Percentiles rank a stretch among this genome's conserved stretches.
Evolutionary conservation across 2,329 filamentous ascomycete genomes (phyloP).

Genomic region (Stemphylium beticola): DNA sequence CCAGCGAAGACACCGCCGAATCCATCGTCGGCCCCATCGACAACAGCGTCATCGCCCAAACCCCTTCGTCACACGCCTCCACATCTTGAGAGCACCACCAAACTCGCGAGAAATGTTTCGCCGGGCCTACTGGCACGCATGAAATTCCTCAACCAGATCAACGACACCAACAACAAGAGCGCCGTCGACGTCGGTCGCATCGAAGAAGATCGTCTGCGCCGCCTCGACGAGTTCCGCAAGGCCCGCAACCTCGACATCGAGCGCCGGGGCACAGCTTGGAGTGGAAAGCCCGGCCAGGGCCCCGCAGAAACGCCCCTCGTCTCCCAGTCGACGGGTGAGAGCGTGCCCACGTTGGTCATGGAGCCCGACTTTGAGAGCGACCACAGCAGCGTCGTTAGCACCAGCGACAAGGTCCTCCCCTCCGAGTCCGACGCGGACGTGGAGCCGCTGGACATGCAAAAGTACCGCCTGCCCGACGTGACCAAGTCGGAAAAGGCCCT

Average conservation of each 20-base stretch:
- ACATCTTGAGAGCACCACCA: slow-evolving; percentile 35
- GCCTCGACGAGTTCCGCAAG: slow-evolving; percentile 70
- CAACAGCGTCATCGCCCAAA: slow-evolving; percentile 19
- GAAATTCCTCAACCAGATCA: slow-evolving; percentile 50
- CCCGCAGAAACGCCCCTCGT: slow-evolving; percentile 28
- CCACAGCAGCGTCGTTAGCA: slow-evolving; percentile 56
- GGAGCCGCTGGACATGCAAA: slow-evolving; percentile 65
- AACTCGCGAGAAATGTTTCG: slow-evolving; percentile 49
- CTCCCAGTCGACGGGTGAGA: slow-evolving; percentile 45
- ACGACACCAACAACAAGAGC: slow-evolving; percentile 38
- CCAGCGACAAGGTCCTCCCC: slow-evolving; percentile 62
- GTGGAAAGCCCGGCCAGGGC: slow-evolving; percentile 51
- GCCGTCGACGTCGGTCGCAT: slow-evolving; percentile 65
- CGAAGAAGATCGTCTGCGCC: slow-evolving; percentile 71
- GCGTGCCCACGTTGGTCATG: slow-evolving; percentile 48
- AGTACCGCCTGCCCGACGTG: slow-evolving; percentile 75
- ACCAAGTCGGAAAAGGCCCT: slow-evolving; percentile 64
- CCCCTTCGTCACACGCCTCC: slow-evolving; percentile 20
- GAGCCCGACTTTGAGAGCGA: slow-evolving; percentile 53
- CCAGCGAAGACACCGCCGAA: slow-evolving; percentile 27
- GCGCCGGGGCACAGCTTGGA: slow-evolving; percentile 75
- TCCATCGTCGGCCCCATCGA: slow-evolving; percentile 10
- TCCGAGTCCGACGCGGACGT: slow-evolving; percentile 56
- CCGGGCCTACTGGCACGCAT: slow-evolving; percentile 54
- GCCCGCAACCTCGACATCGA: slow-evolving; percentile 63